Base-by-base conservation (phyloP, 306 rosid species). In the Castanea sativa region DNA sequence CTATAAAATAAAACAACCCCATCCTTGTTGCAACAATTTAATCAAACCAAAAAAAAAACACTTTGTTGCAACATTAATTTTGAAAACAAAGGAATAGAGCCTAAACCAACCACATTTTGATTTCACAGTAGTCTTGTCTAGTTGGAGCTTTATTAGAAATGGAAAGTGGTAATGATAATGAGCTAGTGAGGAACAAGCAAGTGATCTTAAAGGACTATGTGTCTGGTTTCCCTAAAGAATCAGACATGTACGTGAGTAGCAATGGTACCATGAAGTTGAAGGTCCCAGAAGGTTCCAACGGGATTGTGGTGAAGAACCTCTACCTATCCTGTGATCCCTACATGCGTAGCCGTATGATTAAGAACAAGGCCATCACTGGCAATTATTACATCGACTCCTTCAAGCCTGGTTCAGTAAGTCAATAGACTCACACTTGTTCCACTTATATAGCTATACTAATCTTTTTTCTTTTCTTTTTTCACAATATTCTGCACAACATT, bases 301-400 rank as follows among this genome's bases (percentile, higher is more conserved):
- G 71, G 14, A 10, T 75, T 5, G 13, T 60, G 2, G 25, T 60
- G 20, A 75, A 75, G 43, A 75, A 43, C 6, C 78, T 75, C 58
- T 75, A 57, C 78, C 41, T 75, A 15, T 75, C 78, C 3, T 75
- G 78, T 18, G 78, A 75, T 33, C 78, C 78, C 5, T 75, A 35
- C 78, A 30, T 56, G 78, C 78, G 43, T 11, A 51, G 16, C 11
- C 30, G 43, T 5, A 75, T n/a, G 71, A 59, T 5, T 32, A 38
- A 41, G 45, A 60, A 20, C 1, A n/a, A 19, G 43, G 23, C 45
- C 5, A 14, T 55, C 15, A 49, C 15, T 49, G 53, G 53, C 53
- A 49, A 13, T 49, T 49, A 13, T 49, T 49, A 3, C 71, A 27
- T 64, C 5, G 1, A 19, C 27, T 75, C 51, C 78, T 59, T 59